phyloP scores from a whole-genome alignment of 148 eudicot species.

The Selenicereus undatus region DNA sequence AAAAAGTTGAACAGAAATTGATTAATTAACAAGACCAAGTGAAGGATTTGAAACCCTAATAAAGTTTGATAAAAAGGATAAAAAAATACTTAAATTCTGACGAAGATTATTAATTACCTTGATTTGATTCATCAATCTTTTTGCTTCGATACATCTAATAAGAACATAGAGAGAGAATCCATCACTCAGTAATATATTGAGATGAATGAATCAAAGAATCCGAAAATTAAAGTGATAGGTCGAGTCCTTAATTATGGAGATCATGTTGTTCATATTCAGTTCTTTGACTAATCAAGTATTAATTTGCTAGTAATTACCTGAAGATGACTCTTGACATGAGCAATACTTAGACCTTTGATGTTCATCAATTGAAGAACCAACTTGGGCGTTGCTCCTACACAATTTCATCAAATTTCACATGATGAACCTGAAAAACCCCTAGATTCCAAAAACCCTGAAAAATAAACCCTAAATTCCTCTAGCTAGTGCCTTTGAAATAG shows the following conservation, averaged over 20 bases:
- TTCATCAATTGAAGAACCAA: slow-evolving; percentile 90
- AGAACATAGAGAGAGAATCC: background rate
- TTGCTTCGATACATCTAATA: slow-evolving; percentile 87
- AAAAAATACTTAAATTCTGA: background rate
- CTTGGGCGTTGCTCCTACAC: slow-evolving; percentile 87
- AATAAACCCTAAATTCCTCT: too few species aligned
- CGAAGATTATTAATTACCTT: slow-evolving; percentile 38
- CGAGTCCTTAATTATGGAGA: too few species aligned
- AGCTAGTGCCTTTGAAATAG: too few species aligned
- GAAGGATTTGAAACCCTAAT: background rate
- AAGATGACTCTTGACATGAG: slow-evolving; percentile 96
- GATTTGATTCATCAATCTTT: slow-evolving; percentile 71
- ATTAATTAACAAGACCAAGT: background rate
- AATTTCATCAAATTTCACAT: slow-evolving; percentile 13
- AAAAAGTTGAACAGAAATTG: background rate
- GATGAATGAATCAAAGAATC: too few species aligned
- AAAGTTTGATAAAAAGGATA: slow-evolving; percentile 8
- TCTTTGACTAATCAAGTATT: too few species aligned
- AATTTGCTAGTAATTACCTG: slow-evolving; percentile 43
- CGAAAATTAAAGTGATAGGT: too few species aligned
- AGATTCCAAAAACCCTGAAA: too few species aligned
- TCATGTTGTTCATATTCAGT: too few species aligned
- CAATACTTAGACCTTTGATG: slow-evolving; percentile 85
- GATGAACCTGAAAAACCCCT: too few species aligned
- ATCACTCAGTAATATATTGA: background rate